Base-by-base conservation (phyloP, 2,329 filamentous ascomycete genomes). In the Fusarium sulawesiense region DNA sequence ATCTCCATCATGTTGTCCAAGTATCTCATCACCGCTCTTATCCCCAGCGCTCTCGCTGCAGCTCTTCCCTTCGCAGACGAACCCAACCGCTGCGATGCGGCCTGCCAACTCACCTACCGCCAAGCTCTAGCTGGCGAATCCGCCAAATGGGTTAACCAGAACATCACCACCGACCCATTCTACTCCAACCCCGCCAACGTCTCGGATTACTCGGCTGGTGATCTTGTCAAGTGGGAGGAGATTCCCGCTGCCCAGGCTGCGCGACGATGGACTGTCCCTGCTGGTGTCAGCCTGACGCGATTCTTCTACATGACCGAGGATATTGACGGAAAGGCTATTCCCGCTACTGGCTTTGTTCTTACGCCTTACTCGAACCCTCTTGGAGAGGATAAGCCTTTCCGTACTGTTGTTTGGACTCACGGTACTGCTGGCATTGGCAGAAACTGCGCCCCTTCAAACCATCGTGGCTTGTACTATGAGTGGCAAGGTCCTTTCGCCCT, bases 191-290 rank as follows among this genome's bases (percentile, higher is more conserved):
- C 64, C 0, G 32, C 45, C 18, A 66, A 66, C 4, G 49, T 66
- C 0, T 66, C 64, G 0, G 27, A 46, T 0, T 56, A 66, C 10
- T 45, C 44, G 0, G 49, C 23, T 13, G 64, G 64, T 2, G 64
- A 66, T 12, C 56, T 66, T 2, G 56, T 66, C 11, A 66, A 66
- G 2, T 66, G 64, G 64, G 62, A 66, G 10, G 12, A 66, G 6
- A 9, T 66, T 7, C 27, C 64, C 10, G 18, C 41, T 9, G 49
- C 42, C 2, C 45, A 66, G 4, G 50, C 8, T 9, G 47, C 56
- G 16, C 40, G 46, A 32, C 46, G 45, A 9, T 66, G 64, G 62
- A 66, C 62, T 3, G 8, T 66, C 7, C 64, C 62, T 1, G 56
- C 25, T 4, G 56, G 64, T 18, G 30, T 61, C 0, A 56, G 56